Evolutionary conservation across 1,284 basidiomycete genomes (phyloP).

Genomic region (Afroboletus lepidellus): DNA sequence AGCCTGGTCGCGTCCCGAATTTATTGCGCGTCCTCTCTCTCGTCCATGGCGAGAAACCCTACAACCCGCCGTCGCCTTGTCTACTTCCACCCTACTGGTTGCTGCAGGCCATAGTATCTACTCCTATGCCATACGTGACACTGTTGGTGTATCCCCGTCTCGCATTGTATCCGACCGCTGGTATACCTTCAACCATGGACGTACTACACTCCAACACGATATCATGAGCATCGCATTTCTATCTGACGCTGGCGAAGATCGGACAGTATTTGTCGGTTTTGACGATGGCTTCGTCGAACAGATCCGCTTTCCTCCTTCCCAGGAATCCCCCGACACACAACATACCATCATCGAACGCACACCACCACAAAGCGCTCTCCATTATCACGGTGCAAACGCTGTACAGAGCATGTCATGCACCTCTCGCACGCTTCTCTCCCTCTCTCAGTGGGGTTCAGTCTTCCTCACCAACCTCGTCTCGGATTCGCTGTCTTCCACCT

Average conservation of each 20-base stretch:
- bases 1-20: constrained; percentile 52
- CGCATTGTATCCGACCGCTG: constrained; percentile 45
- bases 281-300: constrained; percentile 58
- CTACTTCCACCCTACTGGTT: constrained; percentile 54
- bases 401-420: constrained; percentile 55
- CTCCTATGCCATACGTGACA: constrained; percentile 54
- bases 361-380: constrained; percentile 20
- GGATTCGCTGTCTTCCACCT: constrained; percentile 27
- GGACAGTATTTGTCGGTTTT: constrained; percentile 58
- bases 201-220: constrained; percentile 39
- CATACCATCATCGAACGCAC: constrained; percentile 20
- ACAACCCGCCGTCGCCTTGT: constrained; percentile 61
- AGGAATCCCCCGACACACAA: neutral
- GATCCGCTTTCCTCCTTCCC: constrained; percentile 36
- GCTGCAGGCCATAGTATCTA: constrained; percentile 60
- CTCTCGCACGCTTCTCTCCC: constrained; percentile 46
- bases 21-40: constrained; percentile 69
- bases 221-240: constrained; percentile 53
- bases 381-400: constrained; percentile 43
- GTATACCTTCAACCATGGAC: constrained; percentile 37
- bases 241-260: constrained; percentile 48
- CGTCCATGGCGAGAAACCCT: constrained; percentile 58
- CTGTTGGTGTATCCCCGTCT: constrained; percentile 36
- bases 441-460: constrained; percentile 56
- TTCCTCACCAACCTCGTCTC: constrained; percentile 38